Base-by-base conservation (phyloP, 169 alveolate genomes). In the Eimeria tenella region DNA sequence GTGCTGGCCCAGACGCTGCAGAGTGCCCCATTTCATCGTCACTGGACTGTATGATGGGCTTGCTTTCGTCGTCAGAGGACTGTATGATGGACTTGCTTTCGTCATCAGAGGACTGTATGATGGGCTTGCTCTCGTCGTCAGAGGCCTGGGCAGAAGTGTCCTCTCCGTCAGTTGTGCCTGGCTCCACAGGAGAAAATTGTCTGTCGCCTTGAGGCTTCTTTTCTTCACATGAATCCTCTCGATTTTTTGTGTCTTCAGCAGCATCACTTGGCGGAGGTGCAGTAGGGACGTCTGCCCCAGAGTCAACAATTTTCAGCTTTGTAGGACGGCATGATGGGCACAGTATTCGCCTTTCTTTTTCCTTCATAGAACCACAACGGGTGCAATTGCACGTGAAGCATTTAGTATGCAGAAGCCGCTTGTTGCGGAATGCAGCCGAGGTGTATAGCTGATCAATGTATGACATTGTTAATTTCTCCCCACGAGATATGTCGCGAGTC, bases 291-390 rank as follows among this genome's bases (percentile, higher is more conserved):
- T 50, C 65, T 62, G 81, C 50, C 49, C 31, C 63, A 56, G 79
- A 5, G 92, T 84, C 94, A 9, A 75, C 86, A 19, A 90, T 74
- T 55, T 81, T 65, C 49, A 90, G 70, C 94, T 90, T 90, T 17
- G 23, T 50, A 19, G 94, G 94, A 55, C 94, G 89, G 84, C 94
- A 90, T 50, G 86, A 53, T n/a, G 94, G 94, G 73, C 94, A 90
- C 73, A 90, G 71, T 11, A 90, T 77, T 4, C 79, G 74, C 73
- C 94, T 60, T 63, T 74, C 94, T 60, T 74, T 74, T 0, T 90
- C 90, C n/a, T 52, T 49, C 81, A 31, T 23, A 31, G 75, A 81
- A 25, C 13, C 19, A 53, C 94, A 90, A 25, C 94, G 94, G 77
- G 90, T 19, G 94, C 94, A 90, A n/a, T 77, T 68, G 55, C 94